Evolutionary conservation across 208 protist species (phyloP), one percentile per base, ranked within the genome.

Genomic region (Leishmania lainsoni): DNA sequence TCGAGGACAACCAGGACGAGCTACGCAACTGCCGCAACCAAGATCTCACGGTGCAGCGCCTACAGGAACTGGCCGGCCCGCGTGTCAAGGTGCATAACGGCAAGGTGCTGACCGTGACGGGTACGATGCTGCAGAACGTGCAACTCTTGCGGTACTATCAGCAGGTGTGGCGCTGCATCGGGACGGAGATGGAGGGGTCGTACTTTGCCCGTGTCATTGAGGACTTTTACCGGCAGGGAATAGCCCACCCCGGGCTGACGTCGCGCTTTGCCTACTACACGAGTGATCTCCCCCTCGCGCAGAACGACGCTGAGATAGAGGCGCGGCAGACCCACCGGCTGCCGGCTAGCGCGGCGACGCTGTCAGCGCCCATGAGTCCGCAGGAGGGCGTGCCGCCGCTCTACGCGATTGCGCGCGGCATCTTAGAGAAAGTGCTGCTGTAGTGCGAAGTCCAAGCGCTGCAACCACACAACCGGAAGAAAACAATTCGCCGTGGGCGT

Each of bases 231-330:
- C 91, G 91, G 3, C 91, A 93, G 78, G 95, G 92, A 45, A 94
- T 98, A 66, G 83, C 94, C 63, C 78, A 90, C 61, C 78, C 75
- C 14, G 78, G 89, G 52, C 83, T 98, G 22, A 85, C 70, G 20
- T 94, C 92, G 59, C 92, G 93, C 63, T 97, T 97, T 80, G 89
- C 92, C 42, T 98, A 97, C 91, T 98, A 96, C 88, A 95, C 93
- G 20, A 95, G 90, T 78, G 95, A 98, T 63, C 85, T 98, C 22
- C 95, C 95, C 9, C 84, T 98, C 22, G 87, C 89, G 52, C 83
- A 87, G 68, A 87, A 76, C 65, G 91, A 95, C 26, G 86, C 84
- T 26, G 83, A 87, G 79, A 81, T 87, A 80, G 91, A 90, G 83
- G 59, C 76, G 65, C 54, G 83, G 78, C 80, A 83, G 51, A 78